Evolutionary conservation across 768 basidiomycete species (phyloP), one percentile per base, ranked within the genome.

Genomic region (Solioccasus polychromus): DNA sequence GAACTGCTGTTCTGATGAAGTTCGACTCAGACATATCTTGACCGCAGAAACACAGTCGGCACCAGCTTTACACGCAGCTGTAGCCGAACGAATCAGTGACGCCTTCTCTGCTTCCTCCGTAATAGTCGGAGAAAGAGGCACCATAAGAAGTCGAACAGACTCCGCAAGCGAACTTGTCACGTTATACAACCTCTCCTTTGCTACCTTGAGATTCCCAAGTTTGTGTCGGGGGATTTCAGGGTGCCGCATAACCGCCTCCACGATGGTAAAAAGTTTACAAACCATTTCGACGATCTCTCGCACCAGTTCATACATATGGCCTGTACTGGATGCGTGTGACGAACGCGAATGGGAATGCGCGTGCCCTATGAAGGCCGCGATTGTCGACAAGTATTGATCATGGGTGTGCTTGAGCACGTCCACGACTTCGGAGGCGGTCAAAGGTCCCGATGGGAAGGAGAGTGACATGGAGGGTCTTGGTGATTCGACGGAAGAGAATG

Each of bases 281-380:
- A 96, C 92, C 71, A 87, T 84, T 64, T 95, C 92, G 41, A 97
- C 88, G 37, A 93, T 88, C 68, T 95, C 91, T 41, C 87, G 81
- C n/a, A 94, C 91, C 42, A 97, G 80, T 54, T 97, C 93, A 60
- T 96, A 93, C 66, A 98, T 76, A 54, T 92, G 88, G 1, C 91
- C 94, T 14, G 92, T 94, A 49, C 86, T 91, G 5, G 92, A 90
- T 0, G 95, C 92, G 66, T 97, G 94, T 23, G 90, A 90, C 31
- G 80, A 75, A 35, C 90, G 83, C 18, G 89, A 85, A 72, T 97
- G 90, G 14, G 90, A 89, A 58, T 98, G 95, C 2, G 92, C 89
- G 61, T 97, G 93, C 1, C 94, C 95, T 57, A 99, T 96, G 64
- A 99, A 93, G 6, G 94, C 95, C 18, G 96, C 94, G 60, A 96